phyloP scores from a whole-genome alignment of 176 grass and related monocot genomes.

The Tillandsia leiboldiana region DNA sequence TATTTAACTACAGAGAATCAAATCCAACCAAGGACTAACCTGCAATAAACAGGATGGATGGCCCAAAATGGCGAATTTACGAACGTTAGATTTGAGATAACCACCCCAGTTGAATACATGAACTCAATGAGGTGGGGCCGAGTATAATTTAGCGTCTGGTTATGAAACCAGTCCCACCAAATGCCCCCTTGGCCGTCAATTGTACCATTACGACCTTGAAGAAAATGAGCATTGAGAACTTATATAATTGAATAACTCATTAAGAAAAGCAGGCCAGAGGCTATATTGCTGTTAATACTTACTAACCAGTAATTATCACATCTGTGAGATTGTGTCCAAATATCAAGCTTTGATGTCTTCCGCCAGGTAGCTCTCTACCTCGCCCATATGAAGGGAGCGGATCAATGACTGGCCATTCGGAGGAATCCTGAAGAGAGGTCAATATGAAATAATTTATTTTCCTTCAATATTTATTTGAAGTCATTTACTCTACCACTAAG shows the following conservation, averaged over 20 bases:
- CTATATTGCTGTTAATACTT: background rate
- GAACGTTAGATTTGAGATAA: conserved; percentile 96
- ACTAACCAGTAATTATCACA: conserved; percentile 81
- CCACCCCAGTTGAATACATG: conserved; percentile 65
- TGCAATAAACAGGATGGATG: conserved; percentile 94
- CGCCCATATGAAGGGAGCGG: conserved; percentile 88
- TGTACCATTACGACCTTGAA: conserved; percentile 73
- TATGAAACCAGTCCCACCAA: conserved; percentile 86
- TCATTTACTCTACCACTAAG: background rate
- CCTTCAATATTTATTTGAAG: background rate
- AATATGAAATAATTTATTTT: background rate
- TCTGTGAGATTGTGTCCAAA: conserved; percentile 76
- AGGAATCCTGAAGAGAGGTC: conserved; percentile 43
- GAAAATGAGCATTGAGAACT: background rate
- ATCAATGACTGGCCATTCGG: conserved; percentile 60
- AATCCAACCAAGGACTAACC: conserved; percentile 43
- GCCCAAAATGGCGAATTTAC: conserved; percentile 86
- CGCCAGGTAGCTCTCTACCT: conserved; percentile 82
- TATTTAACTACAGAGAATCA: conserved; percentile 23
- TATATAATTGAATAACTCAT: background rate
- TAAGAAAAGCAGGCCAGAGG: background rate
- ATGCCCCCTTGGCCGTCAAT: conserved; percentile 83
- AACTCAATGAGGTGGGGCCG: conserved; percentile 84
- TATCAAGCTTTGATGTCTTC: conserved; percentile 76
- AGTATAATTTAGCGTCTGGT: conserved; percentile 65